Evolutionary conservation across 257 asterid species (phyloP), one percentile per base, ranked within the genome.

Genomic region (Thymus mandschuricus): DNA sequence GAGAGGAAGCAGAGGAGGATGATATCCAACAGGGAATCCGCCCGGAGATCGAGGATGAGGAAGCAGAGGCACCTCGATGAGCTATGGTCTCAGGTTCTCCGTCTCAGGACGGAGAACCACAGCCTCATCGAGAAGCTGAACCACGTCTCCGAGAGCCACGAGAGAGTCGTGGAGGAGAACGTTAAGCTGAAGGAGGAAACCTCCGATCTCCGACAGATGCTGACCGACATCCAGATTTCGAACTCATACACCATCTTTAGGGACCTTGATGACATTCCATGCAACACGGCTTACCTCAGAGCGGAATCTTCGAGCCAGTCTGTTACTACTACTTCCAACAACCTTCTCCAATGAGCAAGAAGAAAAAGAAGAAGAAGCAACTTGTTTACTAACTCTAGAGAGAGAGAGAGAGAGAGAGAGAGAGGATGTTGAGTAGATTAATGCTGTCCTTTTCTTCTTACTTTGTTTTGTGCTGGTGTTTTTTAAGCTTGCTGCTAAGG

Each of bases 21-120:
- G 97, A 87, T 90, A 77, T 93, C 98, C 1, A 93, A 91, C 68
- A 74, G 97, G 46, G 97, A 91, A 71, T 93, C 98, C 0, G 98
- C 98, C 0, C 65, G 98, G 12, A 81, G 98, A 72, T 93, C 98
- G 1, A 86, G 98, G 82, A 93, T 93, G 98, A 73, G 98, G 33
- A 93, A 93, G 67, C 97, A 93, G 81, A 86, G 86, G 77, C 97
- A 90, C 62, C 93, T 92, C 3, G 97, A 91, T 38, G 98, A 91
- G 83, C 84, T 93, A 1, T 81, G 94, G 89, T 79, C 92, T 1
- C 97, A 91, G 79, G 96, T 91, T 11, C 64, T 80, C 55, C 92
- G 84, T 9, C 94, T 93, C 64, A 79, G 85, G 57, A 85, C 86
- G 0, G 96, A 93, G 60, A 91, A 91, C 11, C 78, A 80, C 29